Conservation (phyloP, 148 eudicot genomes). For the Fagopyrum tataricum region DNA sequence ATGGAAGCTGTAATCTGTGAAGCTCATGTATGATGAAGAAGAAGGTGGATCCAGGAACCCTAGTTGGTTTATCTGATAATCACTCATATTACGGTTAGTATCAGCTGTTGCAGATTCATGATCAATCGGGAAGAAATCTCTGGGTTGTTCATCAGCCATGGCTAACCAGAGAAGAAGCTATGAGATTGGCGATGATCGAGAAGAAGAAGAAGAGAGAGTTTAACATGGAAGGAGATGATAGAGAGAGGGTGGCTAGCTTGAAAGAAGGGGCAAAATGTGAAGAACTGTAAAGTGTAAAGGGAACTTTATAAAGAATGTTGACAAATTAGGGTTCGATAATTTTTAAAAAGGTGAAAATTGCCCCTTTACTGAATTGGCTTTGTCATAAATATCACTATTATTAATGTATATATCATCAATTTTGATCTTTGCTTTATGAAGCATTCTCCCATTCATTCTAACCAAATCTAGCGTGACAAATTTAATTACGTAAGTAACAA, state of each 20-base stretch:
- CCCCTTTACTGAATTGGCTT: not conserved
- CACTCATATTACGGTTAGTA: not conserved
- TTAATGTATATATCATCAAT: not conserved
- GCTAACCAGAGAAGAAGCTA: no score
- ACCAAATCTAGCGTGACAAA: not conserved
- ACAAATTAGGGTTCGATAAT: constrained; percentile 6
- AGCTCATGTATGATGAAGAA: constrained; percentile 1
- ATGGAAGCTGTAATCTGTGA: constrained; percentile 8
- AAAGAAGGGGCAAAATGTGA: constrained; percentile 8
- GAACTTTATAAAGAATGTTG: constrained; percentile 9
- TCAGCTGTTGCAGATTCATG: not conserved
- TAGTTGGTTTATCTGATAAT: not conserved
- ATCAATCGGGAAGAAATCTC: constrained; percentile 15
- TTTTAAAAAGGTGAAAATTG: constrained; percentile 2
- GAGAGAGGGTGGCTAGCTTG: not conserved
- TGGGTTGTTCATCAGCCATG: constrained; percentile 19
- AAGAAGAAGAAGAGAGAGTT: not conserved
- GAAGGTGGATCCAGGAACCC: constrained; percentile 1
- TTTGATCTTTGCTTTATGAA: not conserved
- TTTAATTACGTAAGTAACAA: no score
- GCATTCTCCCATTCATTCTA: not conserved
- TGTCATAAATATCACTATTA: not conserved
- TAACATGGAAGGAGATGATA: not conserved
- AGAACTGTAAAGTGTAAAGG: not conserved
- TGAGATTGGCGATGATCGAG: not conserved